Percentiles rank a stretch among this genome's conserved stretches.
phyloP scores from a whole-genome alignment of 2,329 filamentous ascomycete species.

The Pseudogymnoascus sp. region DNA sequence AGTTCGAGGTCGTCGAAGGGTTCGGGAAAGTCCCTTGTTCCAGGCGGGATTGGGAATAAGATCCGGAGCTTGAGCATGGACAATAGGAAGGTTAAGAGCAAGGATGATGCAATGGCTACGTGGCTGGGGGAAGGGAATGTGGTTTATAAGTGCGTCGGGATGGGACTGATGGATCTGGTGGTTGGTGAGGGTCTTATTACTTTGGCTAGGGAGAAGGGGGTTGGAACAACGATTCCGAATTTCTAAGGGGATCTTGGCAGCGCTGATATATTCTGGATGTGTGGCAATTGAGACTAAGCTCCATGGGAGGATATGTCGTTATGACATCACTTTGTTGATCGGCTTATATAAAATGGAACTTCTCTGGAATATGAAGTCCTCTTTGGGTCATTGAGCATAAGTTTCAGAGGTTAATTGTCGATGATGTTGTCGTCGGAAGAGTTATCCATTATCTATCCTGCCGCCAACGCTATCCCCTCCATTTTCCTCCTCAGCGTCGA shows the following conservation, averaged over 20 bases:
- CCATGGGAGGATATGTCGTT: background rate
- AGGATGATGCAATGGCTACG: slow-evolving; percentile 11
- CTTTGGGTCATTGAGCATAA: background rate
- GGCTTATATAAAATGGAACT: background rate
- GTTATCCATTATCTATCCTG: background rate
- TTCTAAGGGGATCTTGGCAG: background rate
- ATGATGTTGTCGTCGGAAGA: background rate
- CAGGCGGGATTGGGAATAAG: background rate
- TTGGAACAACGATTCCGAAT: slow-evolving; percentile 34
- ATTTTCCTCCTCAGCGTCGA: slow-evolving; percentile 44
- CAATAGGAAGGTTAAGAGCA: slow-evolving; percentile 3
- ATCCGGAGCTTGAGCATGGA: slow-evolving; percentile 3
- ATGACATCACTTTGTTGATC: background rate
- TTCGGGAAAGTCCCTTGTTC: background rate
- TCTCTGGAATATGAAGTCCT: background rate
- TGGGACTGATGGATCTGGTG: slow-evolving; percentile 60
- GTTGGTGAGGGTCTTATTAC: slow-evolving; percentile 52
- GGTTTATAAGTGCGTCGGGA: slow-evolving; percentile 61
- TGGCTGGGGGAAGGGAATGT: slow-evolving; percentile 47
- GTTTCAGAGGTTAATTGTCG: background rate
- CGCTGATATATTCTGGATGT: background rate
- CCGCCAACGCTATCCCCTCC: slow-evolving; percentile 38
- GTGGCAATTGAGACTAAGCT: background rate
- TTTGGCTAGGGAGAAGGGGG: slow-evolving; percentile 46
- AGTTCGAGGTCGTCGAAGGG: background rate